Base-by-base conservation (phyloP, 306 rosid genomes). In the Vigna nakashimae region DNA sequence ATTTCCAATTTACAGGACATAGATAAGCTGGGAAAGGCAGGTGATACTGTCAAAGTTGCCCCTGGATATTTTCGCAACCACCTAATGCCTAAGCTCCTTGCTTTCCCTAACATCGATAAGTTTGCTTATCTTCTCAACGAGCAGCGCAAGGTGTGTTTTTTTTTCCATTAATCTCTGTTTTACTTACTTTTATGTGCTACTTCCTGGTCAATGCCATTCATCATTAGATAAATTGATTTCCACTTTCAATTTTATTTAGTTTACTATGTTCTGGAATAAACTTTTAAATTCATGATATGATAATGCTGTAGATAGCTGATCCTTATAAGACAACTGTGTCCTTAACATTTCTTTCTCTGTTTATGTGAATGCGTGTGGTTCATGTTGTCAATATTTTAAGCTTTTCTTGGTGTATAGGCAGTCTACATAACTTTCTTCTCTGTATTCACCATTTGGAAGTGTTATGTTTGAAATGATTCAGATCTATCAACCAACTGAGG, bases 21-120 rank as follows among this genome's bases (percentile, higher is more conserved):
- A 24, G 96, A 89, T 34, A 92, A 90, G 82, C 94, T 94, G 42
- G 97, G 98, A 14, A 89, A 89, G 80, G 93, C 96, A 0, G 94
- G 98, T 7, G 92, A 94, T 81, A 90, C 91, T 0, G 97, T 92
- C 81, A 94, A 94, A 86, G 97, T 94, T 66, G 94, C 97, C 20
- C 96, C 97, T 0, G 98, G 97, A 55, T 86, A 75, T 91, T 94
- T 94, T 59, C 96, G 97, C 71, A 94, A 94, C 83, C 94, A 92
- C 68, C 88, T 94, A 77, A 92, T 94, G 98, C 98, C 98, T 50
- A 92, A 94, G 85, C 85, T 94, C 80, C 87, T 94, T 1, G 97
- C 97, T 45, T 96, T 92, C 24, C 98, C 97, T 40, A 94, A 94
- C 79, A 90, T 90, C 63, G 94, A 94, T 69, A 92, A 92, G 86